phyloP scores from a whole-genome alignment of 2,329 filamentous ascomycete species.

The Hortaea sp. region DNA sequence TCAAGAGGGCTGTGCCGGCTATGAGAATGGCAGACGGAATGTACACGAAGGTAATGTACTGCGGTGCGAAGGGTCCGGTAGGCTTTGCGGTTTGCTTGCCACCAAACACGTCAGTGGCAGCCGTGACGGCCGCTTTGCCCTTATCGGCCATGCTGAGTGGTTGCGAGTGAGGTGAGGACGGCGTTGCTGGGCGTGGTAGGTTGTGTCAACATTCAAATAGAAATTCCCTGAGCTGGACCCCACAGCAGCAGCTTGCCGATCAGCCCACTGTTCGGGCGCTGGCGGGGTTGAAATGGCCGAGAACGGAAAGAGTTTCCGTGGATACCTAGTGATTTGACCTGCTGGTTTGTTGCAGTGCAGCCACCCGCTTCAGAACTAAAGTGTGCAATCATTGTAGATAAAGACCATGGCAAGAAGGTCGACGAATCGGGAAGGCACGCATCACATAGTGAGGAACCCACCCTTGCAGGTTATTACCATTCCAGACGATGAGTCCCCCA shows the following conservation, averaged over 20 bases:
- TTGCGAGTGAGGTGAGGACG: background rate
- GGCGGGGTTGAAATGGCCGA: background rate
- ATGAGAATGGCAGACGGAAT: conserved; percentile 73
- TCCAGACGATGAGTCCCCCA: too few relatives aligned
- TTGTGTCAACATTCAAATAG: background rate
- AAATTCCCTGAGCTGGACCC: background rate
- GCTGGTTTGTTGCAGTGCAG: too few relatives aligned
- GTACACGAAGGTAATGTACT: conserved; percentile 70
- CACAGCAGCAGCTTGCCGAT: background rate
- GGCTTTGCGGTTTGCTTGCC: conserved; percentile 13
- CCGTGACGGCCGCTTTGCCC: conserved; percentile 2
- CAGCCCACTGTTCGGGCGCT: background rate
- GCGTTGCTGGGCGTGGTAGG: background rate
- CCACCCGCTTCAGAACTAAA: too few relatives aligned
- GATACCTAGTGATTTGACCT: too few relatives aligned
- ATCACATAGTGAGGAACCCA: too few relatives aligned
- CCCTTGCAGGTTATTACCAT: too few relatives aligned
- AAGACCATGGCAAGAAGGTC: too few relatives aligned
- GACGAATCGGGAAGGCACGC: too few relatives aligned
- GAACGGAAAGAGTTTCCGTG: background rate
- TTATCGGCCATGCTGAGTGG: background rate
- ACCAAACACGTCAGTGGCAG: conserved; percentile 3
- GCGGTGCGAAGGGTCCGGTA: conserved; percentile 41
- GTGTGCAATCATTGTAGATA: too few relatives aligned
- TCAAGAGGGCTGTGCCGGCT: conserved; percentile 65